These are phyloP conservation scores for Leccinum variicolor DNA, from an alignment of 768 basidiomycete species.

Conservation along the genomic window DNA sequence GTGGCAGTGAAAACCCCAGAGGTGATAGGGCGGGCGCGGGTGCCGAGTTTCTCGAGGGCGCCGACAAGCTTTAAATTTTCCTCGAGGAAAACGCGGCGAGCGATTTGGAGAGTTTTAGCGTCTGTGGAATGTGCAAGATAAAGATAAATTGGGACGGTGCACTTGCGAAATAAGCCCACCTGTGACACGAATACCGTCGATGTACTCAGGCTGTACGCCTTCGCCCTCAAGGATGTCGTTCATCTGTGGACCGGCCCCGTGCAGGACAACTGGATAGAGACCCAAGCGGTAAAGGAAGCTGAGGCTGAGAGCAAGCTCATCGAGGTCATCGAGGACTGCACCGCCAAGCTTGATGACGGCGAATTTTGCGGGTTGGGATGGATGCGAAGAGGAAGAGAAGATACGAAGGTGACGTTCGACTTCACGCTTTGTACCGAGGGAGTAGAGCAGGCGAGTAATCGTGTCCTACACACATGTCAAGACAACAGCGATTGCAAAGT, in stretches of 20 bases:
- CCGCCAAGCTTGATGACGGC: slow-evolving; percentile 99
- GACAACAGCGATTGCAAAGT: neutral
- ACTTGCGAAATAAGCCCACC: slow-evolving; percentile 43
- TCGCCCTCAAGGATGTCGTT: slow-evolving; percentile 92
- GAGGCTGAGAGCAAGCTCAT: slow-evolving; percentile 91
- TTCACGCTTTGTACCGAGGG: slow-evolving; percentile 94
- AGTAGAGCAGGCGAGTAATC: slow-evolving; percentile 94
- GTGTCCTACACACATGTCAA: slow-evolving; percentile 67
- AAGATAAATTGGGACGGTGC: neutral
- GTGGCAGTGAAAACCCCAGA: slow-evolving; percentile 98
- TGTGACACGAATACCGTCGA: slow-evolving; percentile 96
- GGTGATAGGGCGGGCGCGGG: slow-evolving; percentile 95
- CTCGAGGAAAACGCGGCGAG: slow-evolving; percentile 94
- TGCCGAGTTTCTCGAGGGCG: slow-evolving; percentile 91
- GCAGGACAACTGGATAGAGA: slow-evolving; percentile 95
- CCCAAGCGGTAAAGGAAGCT: slow-evolving; percentile 97
- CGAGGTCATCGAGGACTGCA: slow-evolving; percentile 86
- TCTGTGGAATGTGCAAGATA: slow-evolving; percentile 43
- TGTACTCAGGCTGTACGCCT: slow-evolving; percentile 94
- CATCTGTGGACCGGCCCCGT: slow-evolving; percentile 94
- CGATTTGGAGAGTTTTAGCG: slow-evolving; percentile 90
- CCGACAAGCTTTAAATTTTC: slow-evolving; percentile 94
- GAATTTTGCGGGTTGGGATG: slow-evolving; percentile 89
- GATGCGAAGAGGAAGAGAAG: slow-evolving; percentile 91
- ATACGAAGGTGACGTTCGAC: slow-evolving; percentile 98